Base-by-base conservation (phyloP, 495 filamentous ascomycete genomes). In the Tuber borchii region DNA sequence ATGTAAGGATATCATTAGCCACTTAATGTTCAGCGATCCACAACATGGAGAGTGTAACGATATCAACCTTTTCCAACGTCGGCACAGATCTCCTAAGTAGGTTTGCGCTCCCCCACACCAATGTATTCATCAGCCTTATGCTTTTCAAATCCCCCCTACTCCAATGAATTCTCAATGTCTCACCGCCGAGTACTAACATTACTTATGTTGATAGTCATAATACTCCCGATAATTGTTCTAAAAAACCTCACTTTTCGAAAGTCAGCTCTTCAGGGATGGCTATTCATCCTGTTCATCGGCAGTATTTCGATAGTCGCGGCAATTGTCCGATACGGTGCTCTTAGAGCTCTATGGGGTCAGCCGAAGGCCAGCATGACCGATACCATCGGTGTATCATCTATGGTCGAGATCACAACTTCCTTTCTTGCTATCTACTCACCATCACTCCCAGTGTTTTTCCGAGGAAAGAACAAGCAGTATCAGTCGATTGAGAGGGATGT, bases 361-460 rank as follows among this genome's bases (percentile, higher is more conserved):
- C 79, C 83, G 0, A 81, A 78, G 34, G 82, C 83, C 2, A 77
- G 77, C 26, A 83, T 84, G 34, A 83, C 83, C 20, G 83, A 84
- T 73, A 84, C 83, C 10, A 84, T 84, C 43, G 83, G 84, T 69
- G 83, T 84, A 43, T 84, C 83, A 78, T 83, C 83, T 0, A 71
- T 84, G 17, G 83, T 83, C 20, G 83, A 84, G 71, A 84, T 84
- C 31, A 79, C 83, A n/a, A 76, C 82, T 0, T 78, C 78, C 12
- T 61, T 82, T 40, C 48, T 80, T 48, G 80, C 80, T 26, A 78
- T 82, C 39, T 79, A 75, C 42, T 48, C 77, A 39, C 78, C 78
- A 20, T 77, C 40, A 14, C 44, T 79, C 31, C 78, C 75, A 17
- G 56, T 34, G 0, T 65, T 65, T 65, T 65, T 65, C 56, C 26